Conservation (phyloP, 352 stramenopile species). For the Globisporangium echinulatum region DNA sequence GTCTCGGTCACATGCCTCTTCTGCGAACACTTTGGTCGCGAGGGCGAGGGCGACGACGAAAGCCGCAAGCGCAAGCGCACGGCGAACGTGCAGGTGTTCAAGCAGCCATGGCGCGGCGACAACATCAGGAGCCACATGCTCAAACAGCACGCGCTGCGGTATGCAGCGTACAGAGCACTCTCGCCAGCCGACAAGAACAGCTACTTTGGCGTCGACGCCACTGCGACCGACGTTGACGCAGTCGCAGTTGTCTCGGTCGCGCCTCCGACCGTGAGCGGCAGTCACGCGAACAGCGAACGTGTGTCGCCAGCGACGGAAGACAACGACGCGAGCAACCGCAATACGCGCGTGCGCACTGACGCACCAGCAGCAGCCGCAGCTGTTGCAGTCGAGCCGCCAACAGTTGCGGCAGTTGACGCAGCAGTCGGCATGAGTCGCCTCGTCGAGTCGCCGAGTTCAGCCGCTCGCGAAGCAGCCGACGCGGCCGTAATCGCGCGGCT, state of each 20-base stretch:
- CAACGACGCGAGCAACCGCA: too few species aligned
- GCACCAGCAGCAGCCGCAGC: not conserved
- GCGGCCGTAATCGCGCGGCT: not conserved
- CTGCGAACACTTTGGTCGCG: constrained; percentile 10
- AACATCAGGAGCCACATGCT: constrained; percentile 12
- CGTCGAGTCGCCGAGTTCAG: constrained; percentile 2
- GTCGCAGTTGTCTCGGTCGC: not conserved
- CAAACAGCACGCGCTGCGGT: constrained; percentile 11
- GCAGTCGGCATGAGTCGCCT: constrained; percentile 8
- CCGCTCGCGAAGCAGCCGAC: too few species aligned
- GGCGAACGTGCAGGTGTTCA: constrained; percentile 11
- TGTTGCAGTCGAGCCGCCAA: not conserved
- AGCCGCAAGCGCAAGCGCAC: constrained; percentile 12
- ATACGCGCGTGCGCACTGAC: not conserved
- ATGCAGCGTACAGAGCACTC: constrained; percentile 5
- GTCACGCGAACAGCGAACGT: not conserved
- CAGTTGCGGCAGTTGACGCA: constrained; percentile 1
- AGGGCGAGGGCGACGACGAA: constrained; percentile 2
- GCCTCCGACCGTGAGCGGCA: not conserved
- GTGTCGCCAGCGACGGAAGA: too few species aligned
- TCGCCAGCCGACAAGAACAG: constrained; percentile 3
- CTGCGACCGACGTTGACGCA: not conserved
- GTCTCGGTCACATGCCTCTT: constrained; percentile 12
- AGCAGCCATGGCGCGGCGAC: constrained; percentile 12
- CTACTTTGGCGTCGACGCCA: constrained; percentile 3